Percentiles rank a stretch among this genome's conserved stretches.
These are phyloP conservation scores for Sphagnum tenellum DNA, from an alignment of 225 moss, liverwort and hornwort genomes.

Conservation along the genomic window DNA sequence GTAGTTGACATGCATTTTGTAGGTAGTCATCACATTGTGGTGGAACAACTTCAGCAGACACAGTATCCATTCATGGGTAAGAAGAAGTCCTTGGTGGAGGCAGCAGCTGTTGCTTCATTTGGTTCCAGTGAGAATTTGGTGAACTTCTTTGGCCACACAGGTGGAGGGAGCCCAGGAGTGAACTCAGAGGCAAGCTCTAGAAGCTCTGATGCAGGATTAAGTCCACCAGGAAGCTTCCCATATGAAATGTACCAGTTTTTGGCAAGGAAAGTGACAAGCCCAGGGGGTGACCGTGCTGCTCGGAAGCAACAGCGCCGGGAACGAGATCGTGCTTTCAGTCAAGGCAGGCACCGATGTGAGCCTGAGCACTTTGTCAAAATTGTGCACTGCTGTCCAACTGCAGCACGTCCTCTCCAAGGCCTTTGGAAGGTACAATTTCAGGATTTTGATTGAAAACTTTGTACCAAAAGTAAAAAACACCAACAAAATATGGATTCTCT, in stretches of 20 bases:
- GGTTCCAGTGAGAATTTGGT: constrained; percentile 65
- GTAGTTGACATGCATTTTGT: constrained; percentile 83
- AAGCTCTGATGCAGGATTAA: constrained; percentile 49
- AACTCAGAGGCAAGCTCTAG: constrained; percentile 40
- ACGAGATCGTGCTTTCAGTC: constrained; percentile 64
- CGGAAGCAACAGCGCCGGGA: constrained; percentile 72
- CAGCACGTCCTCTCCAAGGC: constrained; percentile 72
- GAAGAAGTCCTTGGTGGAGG: constrained; percentile 61
- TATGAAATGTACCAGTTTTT: constrained; percentile 96
- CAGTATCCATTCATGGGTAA: constrained; percentile 40
- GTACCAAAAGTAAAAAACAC: too few species aligned
- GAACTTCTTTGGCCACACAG: constrained; percentile 10
- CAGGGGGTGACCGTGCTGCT: constrained; percentile 75
- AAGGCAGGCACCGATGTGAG: constrained; percentile 67
- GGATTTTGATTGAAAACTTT: too few species aligned
- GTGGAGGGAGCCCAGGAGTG: constrained; percentile 42
- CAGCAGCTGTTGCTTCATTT: constrained; percentile 79
- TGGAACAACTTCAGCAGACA: constrained; percentile 74
- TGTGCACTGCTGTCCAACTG: constrained; percentile 48
- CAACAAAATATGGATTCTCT: too few species aligned
- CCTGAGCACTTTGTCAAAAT: constrained; percentile 95
- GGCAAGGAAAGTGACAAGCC: constrained; percentile 85
- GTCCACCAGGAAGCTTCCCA: constrained; percentile 81
- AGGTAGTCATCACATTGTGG: constrained; percentile 73
- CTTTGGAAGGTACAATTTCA: constrained; percentile 73